These are phyloP conservation scores for Tylopilus rubrobrunneus DNA, from an alignment of 768 basidiomycete species.

Conservation along the genomic window DNA sequence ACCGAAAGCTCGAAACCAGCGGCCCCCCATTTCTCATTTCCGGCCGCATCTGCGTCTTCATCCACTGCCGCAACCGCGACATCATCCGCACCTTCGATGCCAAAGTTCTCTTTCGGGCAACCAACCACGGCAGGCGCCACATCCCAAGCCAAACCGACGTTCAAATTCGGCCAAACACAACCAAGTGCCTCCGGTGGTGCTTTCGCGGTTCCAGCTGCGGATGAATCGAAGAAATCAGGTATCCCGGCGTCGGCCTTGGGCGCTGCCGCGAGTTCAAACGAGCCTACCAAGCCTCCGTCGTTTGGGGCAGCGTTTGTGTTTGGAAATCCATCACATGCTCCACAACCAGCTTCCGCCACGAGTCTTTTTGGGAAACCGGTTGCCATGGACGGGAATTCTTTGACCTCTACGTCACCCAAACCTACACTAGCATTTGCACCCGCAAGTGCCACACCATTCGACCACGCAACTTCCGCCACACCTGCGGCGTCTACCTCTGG, in stretches of 20 bases:
- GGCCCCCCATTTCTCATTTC: conserved; percentile 21
- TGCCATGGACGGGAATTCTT: conserved; percentile 13
- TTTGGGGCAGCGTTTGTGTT: conserved; percentile 18
- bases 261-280: conserved; percentile 14
- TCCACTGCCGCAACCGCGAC: conserved; percentile 1
- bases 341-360: conserved; percentile 10
- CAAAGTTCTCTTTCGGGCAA: conserved; percentile 28
- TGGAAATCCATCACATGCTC: conserved; percentile 16
- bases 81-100: conserved; percentile 9
- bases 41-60: conserved; percentile 8
- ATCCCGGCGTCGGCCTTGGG: conserved; percentile 21
- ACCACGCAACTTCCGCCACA: conserved; percentile 12
- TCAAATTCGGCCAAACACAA: conserved; percentile 21
- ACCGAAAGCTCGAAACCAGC: conserved; percentile 13
- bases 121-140: conserved; percentile 4
- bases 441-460: conserved; percentile 14
- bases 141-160: conserved; percentile 21
- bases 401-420: conserved; percentile 20
- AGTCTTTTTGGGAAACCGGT: conserved; percentile 15
- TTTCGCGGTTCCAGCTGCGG: conserved; percentile 6
- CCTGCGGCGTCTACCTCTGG: conserved; percentile 16
- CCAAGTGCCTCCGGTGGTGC: conserved; percentile 23
- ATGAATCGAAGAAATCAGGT: conserved; percentile 25
- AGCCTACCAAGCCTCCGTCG: conserved; percentile 22
- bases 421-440: conserved; percentile 6